These are phyloP conservation scores for Margaritispora aquatica DNA, from an alignment of 495 filamentous ascomycete species.

Conservation along the genomic window DNA sequence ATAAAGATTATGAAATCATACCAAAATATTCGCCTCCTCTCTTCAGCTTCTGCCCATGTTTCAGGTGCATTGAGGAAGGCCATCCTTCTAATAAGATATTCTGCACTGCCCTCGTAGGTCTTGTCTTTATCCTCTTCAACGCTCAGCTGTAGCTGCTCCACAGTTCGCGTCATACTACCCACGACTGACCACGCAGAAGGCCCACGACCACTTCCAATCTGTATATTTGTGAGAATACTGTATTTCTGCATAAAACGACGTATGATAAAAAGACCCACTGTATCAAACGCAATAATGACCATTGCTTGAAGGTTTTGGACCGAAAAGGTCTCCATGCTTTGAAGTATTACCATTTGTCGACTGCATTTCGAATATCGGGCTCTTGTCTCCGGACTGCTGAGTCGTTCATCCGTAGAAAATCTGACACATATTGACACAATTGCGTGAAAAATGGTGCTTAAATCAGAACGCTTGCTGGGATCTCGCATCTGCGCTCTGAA, in stretches of 20 bases:
- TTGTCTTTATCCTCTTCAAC: constrained; percentile 26
- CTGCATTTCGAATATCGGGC: constrained; percentile 21
- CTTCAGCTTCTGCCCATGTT: constrained; percentile 90
- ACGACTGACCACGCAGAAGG: constrained; percentile 30
- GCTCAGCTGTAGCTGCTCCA: constrained; percentile 32
- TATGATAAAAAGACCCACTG: constrained; percentile 23
- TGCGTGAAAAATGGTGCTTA: constrained; percentile 27
- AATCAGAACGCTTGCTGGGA: constrained; percentile 12
- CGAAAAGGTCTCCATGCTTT: constrained; percentile 29
- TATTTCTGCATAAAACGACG: too few species aligned
- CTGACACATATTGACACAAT: constrained; percentile 25
- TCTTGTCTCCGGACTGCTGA: constrained; percentile 14
- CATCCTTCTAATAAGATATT: constrained; percentile 28
- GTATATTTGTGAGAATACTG: background rate
- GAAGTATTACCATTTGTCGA: constrained; percentile 25
- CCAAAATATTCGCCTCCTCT: constrained; percentile 87
- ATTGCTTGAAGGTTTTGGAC: constrained; percentile 34
- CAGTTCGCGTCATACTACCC: constrained; percentile 32
- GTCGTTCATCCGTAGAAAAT: constrained; percentile 19
- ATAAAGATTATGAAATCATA: too few species aligned
- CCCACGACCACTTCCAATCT: constrained; percentile 29
- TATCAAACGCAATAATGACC: constrained; percentile 29
- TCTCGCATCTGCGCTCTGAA: constrained; percentile 16
- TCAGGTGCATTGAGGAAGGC: constrained; percentile 58
- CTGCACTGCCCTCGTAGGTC: constrained; percentile 6